Evolutionary conservation across 495 filamentous ascomycete species (phyloP).

Genomic region (Articulospora tetracladia): DNA sequence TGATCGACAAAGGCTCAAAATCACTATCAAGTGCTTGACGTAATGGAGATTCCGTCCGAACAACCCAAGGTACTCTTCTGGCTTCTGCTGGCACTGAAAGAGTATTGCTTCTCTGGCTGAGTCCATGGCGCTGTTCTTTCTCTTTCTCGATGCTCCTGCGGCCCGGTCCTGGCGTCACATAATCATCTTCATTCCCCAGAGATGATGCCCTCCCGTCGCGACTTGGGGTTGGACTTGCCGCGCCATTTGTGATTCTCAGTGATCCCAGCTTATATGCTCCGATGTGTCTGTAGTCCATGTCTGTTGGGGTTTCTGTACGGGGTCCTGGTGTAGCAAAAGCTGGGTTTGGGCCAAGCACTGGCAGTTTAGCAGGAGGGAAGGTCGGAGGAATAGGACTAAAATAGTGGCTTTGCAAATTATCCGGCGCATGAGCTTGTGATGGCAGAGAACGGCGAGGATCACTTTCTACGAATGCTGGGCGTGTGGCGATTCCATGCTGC

Average conservation of each 20-base stretch:
- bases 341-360: constrained; percentile 4
- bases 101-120: constrained; percentile 14
- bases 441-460: constrained; percentile 8
- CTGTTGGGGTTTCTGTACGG: constrained; percentile 23
- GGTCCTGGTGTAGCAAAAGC: constrained; percentile 3
- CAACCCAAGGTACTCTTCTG: constrained; percentile 9
- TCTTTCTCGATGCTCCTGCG: not conserved
- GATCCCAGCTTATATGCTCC: constrained; percentile 57
- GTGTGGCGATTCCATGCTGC: constrained; percentile 25
- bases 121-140: not conserved
- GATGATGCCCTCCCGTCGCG: constrained; percentile 2
- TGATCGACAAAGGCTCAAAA: not conserved
- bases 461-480: constrained; percentile 13
- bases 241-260: constrained; percentile 54
- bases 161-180: not conserved
- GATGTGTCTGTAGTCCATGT: constrained; percentile 28
- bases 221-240: constrained; percentile 38
- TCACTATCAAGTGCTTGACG: constrained; percentile 1
- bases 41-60: constrained; percentile 19
- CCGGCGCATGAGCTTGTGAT: not conserved
- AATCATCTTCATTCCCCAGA: constrained; percentile 13
- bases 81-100: constrained; percentile 2
- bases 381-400: constrained; percentile 2
- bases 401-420: constrained; percentile 4
- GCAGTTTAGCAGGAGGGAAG: constrained; percentile 4